Conservation (phyloP, 805 yeast species). For the Lipomyces kockii region DNA sequence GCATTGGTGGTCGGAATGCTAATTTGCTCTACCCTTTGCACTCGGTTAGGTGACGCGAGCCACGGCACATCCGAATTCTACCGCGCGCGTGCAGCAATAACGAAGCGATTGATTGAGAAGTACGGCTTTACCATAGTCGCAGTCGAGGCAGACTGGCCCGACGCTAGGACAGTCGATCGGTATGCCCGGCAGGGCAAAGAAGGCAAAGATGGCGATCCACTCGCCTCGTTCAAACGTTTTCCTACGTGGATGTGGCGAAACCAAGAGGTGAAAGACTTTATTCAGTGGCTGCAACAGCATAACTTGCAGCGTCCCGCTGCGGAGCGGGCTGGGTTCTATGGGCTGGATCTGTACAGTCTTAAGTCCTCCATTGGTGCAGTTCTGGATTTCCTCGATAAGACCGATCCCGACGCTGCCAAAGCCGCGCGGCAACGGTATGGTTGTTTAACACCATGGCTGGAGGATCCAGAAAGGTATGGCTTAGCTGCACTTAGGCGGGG, state of each 20-base stretch:
- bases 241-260: slow-evolving; percentile 10
- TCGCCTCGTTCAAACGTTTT: slow-evolving; percentile 3
- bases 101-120: slow-evolving; percentile 3
- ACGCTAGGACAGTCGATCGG: slow-evolving; percentile 4
- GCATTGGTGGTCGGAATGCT: background rate
- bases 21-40: background rate
- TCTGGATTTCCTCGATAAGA: background rate
- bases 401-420: slow-evolving; percentile 2
- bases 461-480: slow-evolving; percentile 4
- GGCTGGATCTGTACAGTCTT: slow-evolving; percentile 12
- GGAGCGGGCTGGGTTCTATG: slow-evolving; percentile 10
- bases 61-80: slow-evolving; percentile 10
- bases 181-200: background rate
- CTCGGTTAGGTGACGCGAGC: slow-evolving; percentile 7
- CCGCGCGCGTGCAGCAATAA: slow-evolving; percentile 5
- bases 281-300: slow-evolving; percentile 9
- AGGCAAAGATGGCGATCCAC: slow-evolving; percentile 3
- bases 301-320: slow-evolving; percentile 1
- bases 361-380: slow-evolving; percentile 4
- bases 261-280: slow-evolving; percentile 8
- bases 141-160: slow-evolving; percentile 15
- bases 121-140: slow-evolving; percentile 4
- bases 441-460: slow-evolving; percentile 5
- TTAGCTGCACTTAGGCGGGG: slow-evolving; percentile 4
- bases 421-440: slow-evolving; percentile 7